Base-by-base conservation (phyloP, 495 filamentous ascomycete species). In the Penicillium simplicissimum region DNA sequence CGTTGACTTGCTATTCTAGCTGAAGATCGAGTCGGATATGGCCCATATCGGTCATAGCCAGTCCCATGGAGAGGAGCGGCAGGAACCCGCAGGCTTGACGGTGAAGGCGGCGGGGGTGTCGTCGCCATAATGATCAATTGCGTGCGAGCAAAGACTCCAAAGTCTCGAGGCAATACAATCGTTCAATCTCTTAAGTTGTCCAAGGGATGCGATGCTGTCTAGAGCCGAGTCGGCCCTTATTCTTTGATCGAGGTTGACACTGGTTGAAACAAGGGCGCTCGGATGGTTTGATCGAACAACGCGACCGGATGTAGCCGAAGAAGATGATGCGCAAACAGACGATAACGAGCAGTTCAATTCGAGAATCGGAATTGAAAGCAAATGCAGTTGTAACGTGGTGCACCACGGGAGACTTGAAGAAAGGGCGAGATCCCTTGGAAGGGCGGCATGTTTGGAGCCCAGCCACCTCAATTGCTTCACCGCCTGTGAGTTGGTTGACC, bases 11-110 rank as follows among this genome's bases (percentile, higher is more conserved):
- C 79, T 59, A 85, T 65, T 62, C 83, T 79, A 40, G 80, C 75
- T 42, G 76, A 82, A 59, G 76, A 75, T 17, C 76, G 81, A 49
- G 78, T 79, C 3, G 74, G 79, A 72, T 88, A 92, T 25, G 89
- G 89, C 62, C 89, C 84, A 74, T 87, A 91, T 53, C 76, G 70
- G 76, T 96, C 90, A 59, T 84, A 82, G 67, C 81, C 86, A 53
- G 83, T 71, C 51, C 90, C 90, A 76, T 87, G 85, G 37, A 83
- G 85, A 17, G 92, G 92, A 40, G 92, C 89, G 51, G 85, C 79
- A 51, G 92, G 92, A 40, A 88, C 87, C 59, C 82, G 81, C 49
- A 89, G 71, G 43, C 47, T 28, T 33, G 67, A 64, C 7, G 79
- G 77, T 34, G 81, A 79, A 40, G 81, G 76, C 42, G 85, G 85